Base-by-base conservation (phyloP, 306 rosid genomes). In the Rosa multiflora region DNA sequence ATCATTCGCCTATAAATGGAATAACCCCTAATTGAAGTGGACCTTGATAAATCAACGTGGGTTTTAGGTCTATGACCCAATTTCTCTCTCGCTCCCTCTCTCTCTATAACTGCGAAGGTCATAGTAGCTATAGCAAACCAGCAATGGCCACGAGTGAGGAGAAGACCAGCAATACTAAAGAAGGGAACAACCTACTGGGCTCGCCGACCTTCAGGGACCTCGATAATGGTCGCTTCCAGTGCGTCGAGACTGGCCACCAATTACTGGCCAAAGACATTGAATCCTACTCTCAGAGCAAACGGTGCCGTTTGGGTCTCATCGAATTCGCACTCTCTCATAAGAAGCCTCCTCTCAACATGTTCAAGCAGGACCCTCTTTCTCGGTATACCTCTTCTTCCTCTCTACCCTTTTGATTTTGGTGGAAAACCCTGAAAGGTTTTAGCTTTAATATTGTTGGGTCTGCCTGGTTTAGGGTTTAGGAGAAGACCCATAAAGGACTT, bases 301-400 rank as follows among this genome's bases (percentile, higher is more conserved):
- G 91, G 46, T 95, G 99, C 79, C 99, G 98, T 72, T 82, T 92
- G 62, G 98, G 97, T 71, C 96, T 95, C 81, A 87, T 95, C 78
- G 91, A 93, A 58, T 90, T 80, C 12, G 91, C 93, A 20, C 52
- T 95, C 76, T 68, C 93, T 74, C 89, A 81, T 43, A 77, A 75
- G 1, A 95, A 90, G 58, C 81, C 93, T 51, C 99, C 99, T 76
- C 91, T 92, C 69, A 95, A 88, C 61, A 83, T 95, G 87, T 95
- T 95, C 85, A 90, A 86, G 49, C 92, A 84, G 80, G 94, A 95
- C 70, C 91, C 99, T 79, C 85, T 89, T 72, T 88, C 77, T n/a
- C 91, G 97, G 98, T 94, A 88, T 56, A 15, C 52, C n/a, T 17
- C 23, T 35, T 37, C n/a, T 12, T 15, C 10, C 43, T 11, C 44